phyloP scores from a whole-genome alignment of 371 early-diverging fungal species.

The Rhizomucor miehei region DNA sequence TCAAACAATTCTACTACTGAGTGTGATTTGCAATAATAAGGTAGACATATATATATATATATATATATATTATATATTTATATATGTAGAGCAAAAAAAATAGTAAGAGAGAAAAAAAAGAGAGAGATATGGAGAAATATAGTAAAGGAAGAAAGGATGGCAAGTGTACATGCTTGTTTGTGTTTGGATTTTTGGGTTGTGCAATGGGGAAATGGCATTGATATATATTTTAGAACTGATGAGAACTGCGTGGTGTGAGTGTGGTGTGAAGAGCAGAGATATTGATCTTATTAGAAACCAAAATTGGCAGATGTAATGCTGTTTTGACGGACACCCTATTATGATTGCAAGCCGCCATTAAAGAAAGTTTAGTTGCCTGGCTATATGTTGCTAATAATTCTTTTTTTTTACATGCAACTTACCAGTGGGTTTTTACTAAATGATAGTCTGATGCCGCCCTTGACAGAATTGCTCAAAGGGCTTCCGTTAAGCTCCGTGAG shows the following conservation, averaged over 20 bases:
- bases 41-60: too few relatives aligned
- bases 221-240: neutral
- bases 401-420: neutral
- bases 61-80: too few relatives aligned
- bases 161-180: neutral
- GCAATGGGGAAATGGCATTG: neutral
- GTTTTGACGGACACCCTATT: constrained; percentile 1
- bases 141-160: too few relatives aligned
- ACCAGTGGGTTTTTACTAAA: constrained; percentile 87
- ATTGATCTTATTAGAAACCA: neutral
- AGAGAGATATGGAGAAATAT: too few relatives aligned
- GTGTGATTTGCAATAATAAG: too few relatives aligned
- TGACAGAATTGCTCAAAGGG: constrained; percentile 78
- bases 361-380: neutral
- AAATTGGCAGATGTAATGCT: neutral
- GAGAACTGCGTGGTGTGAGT: neutral
- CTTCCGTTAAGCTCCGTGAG: constrained; percentile 78
- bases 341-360: neutral
- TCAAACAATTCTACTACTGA: too few relatives aligned
- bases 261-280: too few relatives aligned
- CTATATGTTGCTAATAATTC: neutral
- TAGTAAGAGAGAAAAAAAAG: too few relatives aligned
- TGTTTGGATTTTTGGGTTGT: neutral
- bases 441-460: constrained; percentile 89
- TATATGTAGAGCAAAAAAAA: too few relatives aligned